Evolutionary conservation across 352 stramenopile species (phyloP), one percentile per base, ranked within the genome.

Genomic region (Phytophthora quininea): DNA sequence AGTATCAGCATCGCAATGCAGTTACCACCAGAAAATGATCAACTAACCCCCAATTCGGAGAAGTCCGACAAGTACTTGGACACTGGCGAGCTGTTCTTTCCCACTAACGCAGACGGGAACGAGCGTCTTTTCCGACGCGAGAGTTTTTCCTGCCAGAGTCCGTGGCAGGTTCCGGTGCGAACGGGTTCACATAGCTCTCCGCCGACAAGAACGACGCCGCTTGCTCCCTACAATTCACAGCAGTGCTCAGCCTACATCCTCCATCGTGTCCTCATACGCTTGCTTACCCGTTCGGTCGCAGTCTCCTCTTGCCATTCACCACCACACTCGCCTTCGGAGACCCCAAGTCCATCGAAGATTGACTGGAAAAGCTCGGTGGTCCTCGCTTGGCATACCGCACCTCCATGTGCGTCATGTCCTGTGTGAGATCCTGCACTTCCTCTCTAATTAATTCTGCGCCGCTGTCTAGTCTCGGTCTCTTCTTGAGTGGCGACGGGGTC

Each of bases 11-110:
- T 24, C 19, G 19, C 19, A 24, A 24, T 24, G 27, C 27, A 54
- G 4, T 19, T 14, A 30, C 37, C 29, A 14, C 15, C 57, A 54
- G 14, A 35, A 54, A 24, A 51, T 38, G 62, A n/a, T 46, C 31
- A 27, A 67, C 71, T 9, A 53, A 91, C 81, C 63, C 89, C 82
- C 64, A 88, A 71, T 60, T 95, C 88, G 9, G 85, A 83, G 57
- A 93, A 95, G 48, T 95, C 85, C 35, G 78, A 78, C 5, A 95
- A 69, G 64, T 95, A 95, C 54, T 88, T 89, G 31, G 85, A 92
- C 56, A 88, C 64, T n/a, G 83, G 74, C 29, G 73, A 71, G 4
- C 58, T 59, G 7, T 67, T 66, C n/a, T 73, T 56, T 3, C 54
- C 68, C 14, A 76, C 60, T 53, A 74, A 86, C 2, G 80, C 55